Percentiles rank a stretch among this genome's conserved stretches.
Conservation (phyloP, 805 yeast species). For the Sugiyamaella floridensis region DNA sequence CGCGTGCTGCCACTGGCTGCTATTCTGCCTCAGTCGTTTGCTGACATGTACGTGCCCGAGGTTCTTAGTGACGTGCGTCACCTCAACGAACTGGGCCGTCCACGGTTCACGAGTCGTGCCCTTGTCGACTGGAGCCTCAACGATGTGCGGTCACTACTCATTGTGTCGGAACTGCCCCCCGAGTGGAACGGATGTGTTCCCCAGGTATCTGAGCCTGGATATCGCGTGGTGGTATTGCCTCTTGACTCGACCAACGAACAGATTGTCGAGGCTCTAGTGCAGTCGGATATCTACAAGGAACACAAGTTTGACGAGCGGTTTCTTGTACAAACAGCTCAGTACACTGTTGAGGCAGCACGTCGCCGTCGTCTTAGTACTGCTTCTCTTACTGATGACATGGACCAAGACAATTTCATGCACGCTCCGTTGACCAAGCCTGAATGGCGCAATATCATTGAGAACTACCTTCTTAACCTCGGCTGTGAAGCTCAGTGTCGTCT, state of each 20-base stretch:
- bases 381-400: not conserved
- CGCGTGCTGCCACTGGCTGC: constrained; percentile 34
- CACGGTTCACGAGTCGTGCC: constrained; percentile 54
- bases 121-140: constrained; percentile 66
- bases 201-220: constrained; percentile 27
- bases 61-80: constrained; percentile 38
- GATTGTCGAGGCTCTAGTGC: constrained; percentile 44
- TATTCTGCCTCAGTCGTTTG: constrained; percentile 32
- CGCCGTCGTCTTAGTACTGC: constrained; percentile 8
- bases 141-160: constrained; percentile 58
- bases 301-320: constrained; percentile 49
- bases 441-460: constrained; percentile 71
- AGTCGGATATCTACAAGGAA: constrained; percentile 60
- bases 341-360: constrained; percentile 50
- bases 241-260: constrained; percentile 42
- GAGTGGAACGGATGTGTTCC: constrained; percentile 56
- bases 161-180: constrained; percentile 43
- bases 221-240: constrained; percentile 47
- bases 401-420: not conserved
- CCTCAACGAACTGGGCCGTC: constrained; percentile 38
- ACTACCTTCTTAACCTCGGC: constrained; percentile 35
- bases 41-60: constrained; percentile 55
- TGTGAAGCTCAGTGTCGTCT: constrained; percentile 48
- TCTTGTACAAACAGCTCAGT: constrained; percentile 52
- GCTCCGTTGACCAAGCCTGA: constrained; percentile 43